Evolutionary conservation across 345 rosid genomes (phyloP).

Genomic region (Brassica nigra): DNA sequence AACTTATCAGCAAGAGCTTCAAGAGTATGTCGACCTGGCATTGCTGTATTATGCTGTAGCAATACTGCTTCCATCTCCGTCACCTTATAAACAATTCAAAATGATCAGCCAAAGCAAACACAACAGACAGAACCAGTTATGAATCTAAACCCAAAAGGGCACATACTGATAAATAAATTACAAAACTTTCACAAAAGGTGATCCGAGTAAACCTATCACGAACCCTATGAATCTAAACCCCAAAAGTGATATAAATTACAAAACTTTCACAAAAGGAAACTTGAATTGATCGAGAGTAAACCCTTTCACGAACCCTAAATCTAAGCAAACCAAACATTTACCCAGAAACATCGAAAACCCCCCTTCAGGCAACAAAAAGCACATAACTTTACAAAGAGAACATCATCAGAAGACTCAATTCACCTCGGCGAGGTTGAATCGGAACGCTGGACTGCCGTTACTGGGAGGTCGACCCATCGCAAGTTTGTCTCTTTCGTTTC

Average conservation of each 20-base stretch:
- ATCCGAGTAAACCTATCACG: slow-evolving; percentile 20
- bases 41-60: slow-evolving; percentile 71
- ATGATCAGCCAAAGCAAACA: slow-evolving; percentile 17
- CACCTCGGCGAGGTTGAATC: slow-evolving; percentile 80
- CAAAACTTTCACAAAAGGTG: not conserved
- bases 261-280: slow-evolving; percentile 8
- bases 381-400: slow-evolving; percentile 6
- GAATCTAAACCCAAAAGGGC: not conserved
- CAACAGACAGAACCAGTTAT: not conserved
- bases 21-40: slow-evolving; percentile 80
- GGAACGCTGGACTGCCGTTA: slow-evolving; percentile 96
- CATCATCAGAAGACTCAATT: slow-evolving; percentile 3
- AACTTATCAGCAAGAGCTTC: slow-evolving; percentile 85
- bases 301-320: slow-evolving; percentile 18
- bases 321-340: slow-evolving; percentile 3
- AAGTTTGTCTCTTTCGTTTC: slow-evolving; percentile 16
- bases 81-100: slow-evolving; percentile 52
- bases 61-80: slow-evolving; percentile 91
- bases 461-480: slow-evolving; percentile 95
- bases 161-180: not conserved
- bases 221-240: not conserved
- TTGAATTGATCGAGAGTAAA: not conserved
- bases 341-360: slow-evolving; percentile 10
- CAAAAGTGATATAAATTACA: not conserved
- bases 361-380: not conserved